phyloP scores from a whole-genome alignment of 768 basidiomycete genomes.

The Clavulina sp. region DNA sequence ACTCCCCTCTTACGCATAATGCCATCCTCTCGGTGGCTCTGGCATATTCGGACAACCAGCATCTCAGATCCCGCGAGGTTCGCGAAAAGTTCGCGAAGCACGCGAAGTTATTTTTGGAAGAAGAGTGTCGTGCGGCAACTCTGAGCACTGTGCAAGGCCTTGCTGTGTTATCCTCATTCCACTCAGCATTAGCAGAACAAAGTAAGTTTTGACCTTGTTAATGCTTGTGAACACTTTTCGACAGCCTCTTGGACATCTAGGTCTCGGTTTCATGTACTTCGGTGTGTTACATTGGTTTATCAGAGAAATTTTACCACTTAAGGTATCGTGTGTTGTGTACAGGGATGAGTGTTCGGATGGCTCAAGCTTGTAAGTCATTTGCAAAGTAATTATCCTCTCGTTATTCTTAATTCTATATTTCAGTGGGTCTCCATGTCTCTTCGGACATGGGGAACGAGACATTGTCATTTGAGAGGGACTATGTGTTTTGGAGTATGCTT shows the following conservation, averaged over 20 bases:
- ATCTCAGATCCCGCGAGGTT: constrained; percentile 16
- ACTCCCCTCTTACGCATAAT: constrained; percentile 60
- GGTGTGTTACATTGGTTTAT: constrained; percentile 13
- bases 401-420: too few relatives aligned
- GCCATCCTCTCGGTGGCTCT: constrained; percentile 33
- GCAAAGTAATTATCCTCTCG: constrained; percentile 29
- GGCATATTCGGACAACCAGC: constrained; percentile 23
- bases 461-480: constrained; percentile 39
- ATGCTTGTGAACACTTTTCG: not conserved
- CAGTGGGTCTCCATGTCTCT: constrained; percentile 17
- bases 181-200: constrained; percentile 25
- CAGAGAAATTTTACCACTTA: not conserved
- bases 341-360: constrained; percentile 43
- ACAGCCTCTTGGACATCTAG: not conserved
- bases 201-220: constrained; percentile 10
- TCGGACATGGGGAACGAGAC: constrained; percentile 31
- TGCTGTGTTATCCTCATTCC: constrained; percentile 24
- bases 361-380: constrained; percentile 35
- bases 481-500: constrained; percentile 43
- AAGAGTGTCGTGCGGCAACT: constrained; percentile 26
- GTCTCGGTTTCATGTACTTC: constrained; percentile 27
- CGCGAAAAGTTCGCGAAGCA: constrained; percentile 21
- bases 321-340: not conserved
- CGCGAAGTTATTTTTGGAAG: constrained; percentile 25
- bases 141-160: constrained; percentile 26